Percentiles rank a stretch among this genome's conserved stretches.
Conservation (phyloP, 2,329 filamentous ascomycete species). For the Sporothrix dimorphospora region DNA sequence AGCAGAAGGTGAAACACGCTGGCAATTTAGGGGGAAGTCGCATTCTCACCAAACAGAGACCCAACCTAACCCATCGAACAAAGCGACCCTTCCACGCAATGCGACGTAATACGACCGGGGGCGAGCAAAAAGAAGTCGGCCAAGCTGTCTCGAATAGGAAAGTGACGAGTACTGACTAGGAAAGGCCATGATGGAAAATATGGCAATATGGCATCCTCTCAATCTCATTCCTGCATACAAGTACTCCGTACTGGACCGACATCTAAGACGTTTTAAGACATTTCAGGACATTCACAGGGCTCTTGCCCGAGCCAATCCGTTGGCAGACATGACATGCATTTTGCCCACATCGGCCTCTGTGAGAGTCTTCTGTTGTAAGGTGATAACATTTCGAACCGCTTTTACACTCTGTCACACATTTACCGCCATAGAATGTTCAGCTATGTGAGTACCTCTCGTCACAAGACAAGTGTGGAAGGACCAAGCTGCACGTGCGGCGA, state of each 20-base stretch:
- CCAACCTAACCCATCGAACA: slow-evolving; percentile 9
- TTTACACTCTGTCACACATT: too few species aligned
- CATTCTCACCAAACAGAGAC: neutral
- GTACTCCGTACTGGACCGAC: neutral
- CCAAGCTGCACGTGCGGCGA: too few species aligned
- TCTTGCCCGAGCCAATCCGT: neutral
- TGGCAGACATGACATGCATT: neutral
- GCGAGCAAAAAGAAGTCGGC: neutral
- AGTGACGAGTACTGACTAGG: neutral
- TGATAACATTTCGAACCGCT: too few species aligned
- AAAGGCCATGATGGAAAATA: neutral
- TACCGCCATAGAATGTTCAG: too few species aligned
- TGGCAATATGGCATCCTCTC: neutral
- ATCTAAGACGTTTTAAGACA: neutral
- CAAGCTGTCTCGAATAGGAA: neutral
- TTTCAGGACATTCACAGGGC: neutral
- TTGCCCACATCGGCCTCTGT: too few species aligned
- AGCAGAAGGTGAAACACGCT: slow-evolving; percentile 13
- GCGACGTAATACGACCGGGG: neutral
- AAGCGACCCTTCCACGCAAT: neutral
- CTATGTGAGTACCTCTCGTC: too few species aligned
- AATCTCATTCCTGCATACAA: neutral
- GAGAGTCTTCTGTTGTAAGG: too few species aligned
- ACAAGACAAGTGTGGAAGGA: too few species aligned
- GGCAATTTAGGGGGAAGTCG: neutral